A percentile compares a stretch with the other conserved stretches of the same genome.
phyloP scores from a whole-genome alignment of 257 asterid species.

The Nicotiana attenuata region DNA sequence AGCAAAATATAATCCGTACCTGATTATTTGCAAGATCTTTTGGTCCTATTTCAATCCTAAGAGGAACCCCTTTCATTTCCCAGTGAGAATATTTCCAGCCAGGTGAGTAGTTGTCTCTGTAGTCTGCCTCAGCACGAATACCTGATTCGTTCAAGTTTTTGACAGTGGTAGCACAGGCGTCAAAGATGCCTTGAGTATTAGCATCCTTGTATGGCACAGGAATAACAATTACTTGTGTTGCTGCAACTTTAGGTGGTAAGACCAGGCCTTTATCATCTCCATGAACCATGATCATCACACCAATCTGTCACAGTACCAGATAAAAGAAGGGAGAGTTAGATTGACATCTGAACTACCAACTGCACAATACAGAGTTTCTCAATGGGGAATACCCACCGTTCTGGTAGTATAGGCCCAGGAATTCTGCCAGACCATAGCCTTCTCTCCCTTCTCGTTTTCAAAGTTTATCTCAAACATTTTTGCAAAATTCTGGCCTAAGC shows the following conservation, averaged over 20 bases:
- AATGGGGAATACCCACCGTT: conserved; percentile 44
- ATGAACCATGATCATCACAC: conserved; percentile 96
- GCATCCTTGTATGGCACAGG: conserved; percentile 98
- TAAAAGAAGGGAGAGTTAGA: conserved; percentile 8
- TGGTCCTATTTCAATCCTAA: conserved; percentile 96
- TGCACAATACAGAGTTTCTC: neutral
- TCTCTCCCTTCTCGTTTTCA: conserved; percentile 93
- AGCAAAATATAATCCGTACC: conserved; percentile 31
- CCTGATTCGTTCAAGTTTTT: conserved; percentile 72
- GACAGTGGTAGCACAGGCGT: conserved; percentile 75
- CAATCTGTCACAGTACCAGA: conserved; percentile 50
- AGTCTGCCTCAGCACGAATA: conserved; percentile 81
- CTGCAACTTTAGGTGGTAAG: conserved; percentile 94
- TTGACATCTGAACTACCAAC: neutral
- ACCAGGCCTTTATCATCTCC: conserved; percentile 97
- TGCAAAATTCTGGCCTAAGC: conserved; percentile 94
- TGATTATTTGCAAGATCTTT: conserved; percentile 85
- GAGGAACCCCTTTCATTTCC: conserved; percentile 99
- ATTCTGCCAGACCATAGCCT: conserved; percentile 96
- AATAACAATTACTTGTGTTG: conserved; percentile 73
- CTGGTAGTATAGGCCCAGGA: conserved; percentile 98
- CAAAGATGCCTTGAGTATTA: conserved; percentile 71
- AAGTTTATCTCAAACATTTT: conserved; percentile 93
- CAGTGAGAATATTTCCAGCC: conserved; percentile 99
- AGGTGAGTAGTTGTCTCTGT: conserved; percentile 92